Conservation (phyloP, 495 filamentous ascomycete genomes). For the Xylaria longipes region DNA sequence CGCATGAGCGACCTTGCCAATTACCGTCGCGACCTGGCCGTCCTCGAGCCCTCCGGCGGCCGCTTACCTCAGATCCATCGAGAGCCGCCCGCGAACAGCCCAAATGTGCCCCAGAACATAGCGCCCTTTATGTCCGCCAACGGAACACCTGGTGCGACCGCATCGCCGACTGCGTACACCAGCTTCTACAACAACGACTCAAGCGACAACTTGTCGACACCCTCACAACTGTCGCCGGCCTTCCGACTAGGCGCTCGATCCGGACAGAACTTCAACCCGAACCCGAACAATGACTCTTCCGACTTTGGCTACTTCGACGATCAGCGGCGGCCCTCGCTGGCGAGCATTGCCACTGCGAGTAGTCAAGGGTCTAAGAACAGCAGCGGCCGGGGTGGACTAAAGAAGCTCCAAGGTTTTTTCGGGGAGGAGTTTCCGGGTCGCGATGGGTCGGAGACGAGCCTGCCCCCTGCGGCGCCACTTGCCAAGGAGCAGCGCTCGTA, state of each 20-base stretch:
- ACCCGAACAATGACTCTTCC: slow-evolving; percentile 68
- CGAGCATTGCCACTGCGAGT: slow-evolving; percentile 83
- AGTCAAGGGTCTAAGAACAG: slow-evolving; percentile 89
- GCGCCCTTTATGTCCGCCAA: slow-evolving; percentile 56
- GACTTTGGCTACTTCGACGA: slow-evolving; percentile 71
- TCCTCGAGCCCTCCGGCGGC: slow-evolving; percentile 65
- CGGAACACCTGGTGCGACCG: slow-evolving; percentile 42
- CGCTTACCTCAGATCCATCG: slow-evolving; percentile 59
- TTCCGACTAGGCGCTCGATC: slow-evolving; percentile 67
- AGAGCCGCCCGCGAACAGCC: slow-evolving; percentile 58
- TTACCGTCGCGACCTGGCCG: slow-evolving; percentile 74
- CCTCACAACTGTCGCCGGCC: slow-evolving; percentile 67
- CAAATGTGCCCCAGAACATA: slow-evolving; percentile 49
- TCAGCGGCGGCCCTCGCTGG: slow-evolving; percentile 84
- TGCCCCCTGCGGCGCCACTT: slow-evolving; percentile 57
- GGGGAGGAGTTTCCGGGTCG: slow-evolving; percentile 79
- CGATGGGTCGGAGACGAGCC: slow-evolving; percentile 76
- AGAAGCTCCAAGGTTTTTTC: slow-evolving; percentile 84
- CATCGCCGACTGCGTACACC: slow-evolving; percentile 42
- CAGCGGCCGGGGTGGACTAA: slow-evolving; percentile 65
- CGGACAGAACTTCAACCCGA: slow-evolving; percentile 46
- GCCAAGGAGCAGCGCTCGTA: slow-evolving; percentile 63
- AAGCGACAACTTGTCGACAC: slow-evolving; percentile 63
- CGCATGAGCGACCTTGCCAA: slow-evolving; percentile 64
- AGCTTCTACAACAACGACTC: slow-evolving; percentile 72